Conservation (phyloP, 805 yeast genomes). For the Wickerhamomyces chambardii region DNA sequence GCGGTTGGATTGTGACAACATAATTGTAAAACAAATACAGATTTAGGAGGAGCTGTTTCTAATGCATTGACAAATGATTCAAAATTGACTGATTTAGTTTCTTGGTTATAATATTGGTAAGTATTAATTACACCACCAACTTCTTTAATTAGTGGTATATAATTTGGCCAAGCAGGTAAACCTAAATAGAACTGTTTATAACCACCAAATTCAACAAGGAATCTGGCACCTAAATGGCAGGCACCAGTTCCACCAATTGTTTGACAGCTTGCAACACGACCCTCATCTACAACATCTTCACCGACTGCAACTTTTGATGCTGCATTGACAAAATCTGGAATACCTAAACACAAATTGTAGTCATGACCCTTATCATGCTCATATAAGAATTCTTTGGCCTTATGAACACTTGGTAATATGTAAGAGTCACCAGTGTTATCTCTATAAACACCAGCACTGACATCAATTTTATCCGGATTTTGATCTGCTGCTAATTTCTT, state of each 20-base stretch:
- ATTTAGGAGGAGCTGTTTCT: slow-evolving; percentile 2
- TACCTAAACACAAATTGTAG: slow-evolving; percentile 56
- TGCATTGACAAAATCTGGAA: slow-evolving; percentile 47
- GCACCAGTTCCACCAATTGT: slow-evolving; percentile 84
- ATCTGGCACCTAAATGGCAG: slow-evolving; percentile 61
- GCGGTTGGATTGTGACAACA: no score
- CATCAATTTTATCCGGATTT: neutral
- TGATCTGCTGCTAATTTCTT: neutral
- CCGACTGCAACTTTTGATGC: slow-evolving; percentile 60
- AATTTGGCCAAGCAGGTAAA: slow-evolving; percentile 1
- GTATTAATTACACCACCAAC: neutral
- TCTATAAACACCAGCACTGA: slow-evolving; percentile 45
- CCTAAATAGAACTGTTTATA: slow-evolving; percentile 24
- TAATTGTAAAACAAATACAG: slow-evolving; percentile 40
- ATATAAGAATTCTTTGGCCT: slow-evolving; percentile 46
- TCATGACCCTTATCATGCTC: slow-evolving; percentile 58
- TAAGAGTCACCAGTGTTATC: slow-evolving; percentile 69
- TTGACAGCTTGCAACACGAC: slow-evolving; percentile 63
- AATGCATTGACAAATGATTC: neutral
- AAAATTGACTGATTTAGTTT: neutral
- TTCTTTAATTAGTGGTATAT: neutral
- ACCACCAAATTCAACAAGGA: slow-evolving; percentile 24
- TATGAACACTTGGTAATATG: slow-evolving; percentile 63
- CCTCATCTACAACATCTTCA: slow-evolving; percentile 32
- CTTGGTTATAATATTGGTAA: neutral